Evolutionary conservation across 192 early-diverging fungal genomes (phyloP).

Genomic region (Lobosporangium transversale): DNA sequence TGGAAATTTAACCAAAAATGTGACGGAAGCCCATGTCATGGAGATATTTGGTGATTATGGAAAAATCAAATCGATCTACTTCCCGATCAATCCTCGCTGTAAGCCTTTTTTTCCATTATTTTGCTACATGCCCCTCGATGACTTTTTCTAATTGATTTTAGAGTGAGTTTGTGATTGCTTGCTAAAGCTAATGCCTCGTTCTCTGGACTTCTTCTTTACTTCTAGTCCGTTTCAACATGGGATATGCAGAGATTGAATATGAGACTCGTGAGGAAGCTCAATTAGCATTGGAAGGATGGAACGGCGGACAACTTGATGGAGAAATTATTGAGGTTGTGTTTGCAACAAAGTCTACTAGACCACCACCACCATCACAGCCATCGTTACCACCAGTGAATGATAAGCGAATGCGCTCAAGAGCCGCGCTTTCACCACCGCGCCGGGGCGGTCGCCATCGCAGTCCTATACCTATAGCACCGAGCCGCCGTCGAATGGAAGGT

Average conservation of each 20-base stretch:
- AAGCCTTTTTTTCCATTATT: constrained; percentile 8
- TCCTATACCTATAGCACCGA: constrained; percentile 3
- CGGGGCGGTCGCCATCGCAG: constrained; percentile 19
- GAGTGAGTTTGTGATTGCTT: too few species aligned
- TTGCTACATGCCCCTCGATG: too few species aligned
- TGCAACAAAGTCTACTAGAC: constrained; percentile 23
- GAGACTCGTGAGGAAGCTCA: constrained; percentile 40
- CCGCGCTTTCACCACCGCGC: constrained; percentile 21
- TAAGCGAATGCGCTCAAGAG: constrained; percentile 11
- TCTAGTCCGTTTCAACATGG: constrained; percentile 43
- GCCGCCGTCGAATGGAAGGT: constrained; percentile 45
- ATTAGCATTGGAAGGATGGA: constrained; percentile 39
- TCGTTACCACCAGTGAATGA: neutral
- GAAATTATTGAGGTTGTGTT: constrained; percentile 31
- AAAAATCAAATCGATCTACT: constrained; percentile 43
- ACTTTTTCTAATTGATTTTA: neutral
- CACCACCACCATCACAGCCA: constrained; percentile 2
- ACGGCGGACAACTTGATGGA: constrained; percentile 48
- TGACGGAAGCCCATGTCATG: constrained; percentile 25
- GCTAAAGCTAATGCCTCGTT: neutral
- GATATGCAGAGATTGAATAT: constrained; percentile 44
- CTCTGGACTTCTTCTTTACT: neutral
- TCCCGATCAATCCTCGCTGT: constrained; percentile 45
- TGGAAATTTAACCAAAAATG: constrained; percentile 35
- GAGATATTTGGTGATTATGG: constrained; percentile 42